Evolutionary conservation across 2,329 filamentous ascomycete species (phyloP).

Genomic region (Fusarium sp.): DNA sequence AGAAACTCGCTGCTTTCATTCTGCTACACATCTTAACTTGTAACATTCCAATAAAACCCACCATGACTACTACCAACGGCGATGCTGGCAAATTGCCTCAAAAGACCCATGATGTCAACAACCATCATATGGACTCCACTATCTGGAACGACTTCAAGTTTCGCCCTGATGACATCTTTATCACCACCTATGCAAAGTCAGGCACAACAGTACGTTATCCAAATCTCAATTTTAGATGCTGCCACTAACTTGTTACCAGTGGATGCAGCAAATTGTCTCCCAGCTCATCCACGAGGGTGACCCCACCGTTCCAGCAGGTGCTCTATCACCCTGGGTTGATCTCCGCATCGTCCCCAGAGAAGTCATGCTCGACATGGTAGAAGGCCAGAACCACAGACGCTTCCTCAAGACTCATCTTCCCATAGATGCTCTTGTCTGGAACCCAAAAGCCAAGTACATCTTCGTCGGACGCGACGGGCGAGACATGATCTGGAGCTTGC

Average conservation of each 20-base stretch:
- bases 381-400: slow-evolving; percentile 3
- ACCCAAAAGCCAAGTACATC: slow-evolving; percentile 17
- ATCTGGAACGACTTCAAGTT: slow-evolving; percentile 20
- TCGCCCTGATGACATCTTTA: slow-evolving; percentile 24
- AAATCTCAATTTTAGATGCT: rapidly evolving
- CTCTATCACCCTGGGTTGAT: slow-evolving; percentile 17
- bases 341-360: slow-evolving; percentile 3
- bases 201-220: slow-evolving; percentile 11
- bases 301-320: background rate
- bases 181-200: slow-evolving; percentile 14
- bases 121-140: slow-evolving; percentile 24
- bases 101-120: slow-evolving; percentile 22
- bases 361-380: slow-evolving; percentile 3
- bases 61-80: background rate
- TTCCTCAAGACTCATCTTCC: slow-evolving; percentile 25
- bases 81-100: slow-evolving; percentile 2
- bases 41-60: background rate
- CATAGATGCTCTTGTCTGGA: slow-evolving; percentile 2
- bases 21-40: background rate
- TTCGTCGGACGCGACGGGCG: slow-evolving; percentile 18
- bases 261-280: slow-evolving; percentile 22
- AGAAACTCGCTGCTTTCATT: background rate
- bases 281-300: slow-evolving; percentile 19
- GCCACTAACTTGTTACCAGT: background rate
- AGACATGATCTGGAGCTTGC: slow-evolving; percentile 21